Evolutionary conservation across 805 yeast genomes (phyloP), one percentile per base, ranked within the genome.

Genomic region (Sungouiozyma ichnusensis): DNA sequence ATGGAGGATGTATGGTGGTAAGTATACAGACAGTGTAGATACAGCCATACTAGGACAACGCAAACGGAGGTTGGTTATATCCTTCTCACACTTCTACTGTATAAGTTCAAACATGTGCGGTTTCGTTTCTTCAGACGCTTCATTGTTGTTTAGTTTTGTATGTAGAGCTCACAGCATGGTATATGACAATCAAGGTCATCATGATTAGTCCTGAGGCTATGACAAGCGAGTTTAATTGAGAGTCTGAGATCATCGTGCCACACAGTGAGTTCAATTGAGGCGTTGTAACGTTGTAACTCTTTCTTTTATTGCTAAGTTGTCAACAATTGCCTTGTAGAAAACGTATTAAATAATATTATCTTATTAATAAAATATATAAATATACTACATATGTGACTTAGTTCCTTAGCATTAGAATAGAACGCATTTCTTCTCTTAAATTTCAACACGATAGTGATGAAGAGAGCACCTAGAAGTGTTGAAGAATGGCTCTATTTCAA

Each of bases 161-260:
- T 11, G 77, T 77, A 19, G 83, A 72, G 35, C 74, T 63, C 29
- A 81, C 68, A 29, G 79, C 72, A 49, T 86, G 92, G 64, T 81
- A 88, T 3, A 81, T 66, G 36, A 84, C 64, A 33, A 87, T 82
- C 51, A 88, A 69, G 2, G 77, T 71, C 60, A 86, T 72, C 47
- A 92, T 77, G 4, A 76, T 57, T 42, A 86, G 60, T 4, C 96
- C 97, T 50, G 83, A 80, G 11, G 76, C 62, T 37, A 85, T 71
- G 39, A 85, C 94, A 36, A 85, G 66, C 38, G 74, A 65, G 60
- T 87, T 77, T 59, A 88, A 73, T 62, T 86, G 92, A 42, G 68
- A 69, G 70, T 88, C 97, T 14, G 85, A 70, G 55, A 88, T 87
- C 96, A 88, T 88, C 38, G 39, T 48, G 29, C 11, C 11, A 24